A percentile compares a stretch with the other conserved stretches of the same genome.
Conservation (phyloP, 441 rosid species). For the Eugenia klotzschiana region DNA sequence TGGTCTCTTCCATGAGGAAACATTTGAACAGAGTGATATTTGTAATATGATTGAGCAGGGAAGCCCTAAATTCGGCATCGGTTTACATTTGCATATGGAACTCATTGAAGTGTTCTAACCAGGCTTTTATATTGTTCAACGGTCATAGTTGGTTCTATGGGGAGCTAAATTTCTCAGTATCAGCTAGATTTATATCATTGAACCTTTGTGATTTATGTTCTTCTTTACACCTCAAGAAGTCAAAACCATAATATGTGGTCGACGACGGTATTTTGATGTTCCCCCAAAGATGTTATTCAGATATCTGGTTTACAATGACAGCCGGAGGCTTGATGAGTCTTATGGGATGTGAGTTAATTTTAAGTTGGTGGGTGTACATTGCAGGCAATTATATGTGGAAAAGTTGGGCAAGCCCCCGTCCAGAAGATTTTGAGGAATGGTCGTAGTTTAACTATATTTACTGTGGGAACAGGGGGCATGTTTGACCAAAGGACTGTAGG, state of each 20-base stretch:
- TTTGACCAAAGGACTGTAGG: slow-evolving; percentile 64
- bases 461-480: slow-evolving; percentile 91
- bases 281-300: neutral
- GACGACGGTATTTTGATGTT: neutral
- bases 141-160: neutral
- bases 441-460: slow-evolving; percentile 63
- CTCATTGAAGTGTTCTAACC: neutral
- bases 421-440: slow-evolving; percentile 93
- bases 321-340: neutral
- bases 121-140: neutral
- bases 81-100: neutral
- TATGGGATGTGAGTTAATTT: neutral
- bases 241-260: neutral
- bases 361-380: neutral
- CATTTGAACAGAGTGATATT: neutral
- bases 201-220: neutral
- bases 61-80: neutral
- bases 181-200: neutral
- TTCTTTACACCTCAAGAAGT: neutral
- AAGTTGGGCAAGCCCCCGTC: slow-evolving; percentile 70
- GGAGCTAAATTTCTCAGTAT: neutral
- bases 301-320: neutral
- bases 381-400: slow-evolving; percentile 85
- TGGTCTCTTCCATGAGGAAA: neutral
- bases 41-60: neutral